phyloP scores from a whole-genome alignment of 345 rosid genomes.

The Acer negundo region DNA sequence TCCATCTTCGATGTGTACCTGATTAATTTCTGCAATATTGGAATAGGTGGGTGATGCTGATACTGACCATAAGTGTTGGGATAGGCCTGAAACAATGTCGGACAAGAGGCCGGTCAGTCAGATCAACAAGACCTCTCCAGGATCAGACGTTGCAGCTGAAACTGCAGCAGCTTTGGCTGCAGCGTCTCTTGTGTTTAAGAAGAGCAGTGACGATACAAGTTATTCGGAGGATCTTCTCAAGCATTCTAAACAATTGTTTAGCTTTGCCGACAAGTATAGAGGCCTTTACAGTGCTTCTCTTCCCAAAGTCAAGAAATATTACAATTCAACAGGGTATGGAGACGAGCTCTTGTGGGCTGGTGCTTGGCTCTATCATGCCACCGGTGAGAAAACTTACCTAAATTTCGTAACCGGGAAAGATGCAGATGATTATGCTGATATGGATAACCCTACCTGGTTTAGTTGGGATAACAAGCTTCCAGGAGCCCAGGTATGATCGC shows the following conservation, averaged over 20 bases:
- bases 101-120: slow-evolving; percentile 74
- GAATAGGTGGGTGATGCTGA: slow-evolving; percentile 81
- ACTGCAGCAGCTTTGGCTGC: slow-evolving; percentile 97
- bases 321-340: slow-evolving; percentile 85
- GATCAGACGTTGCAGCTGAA: slow-evolving; percentile 94
- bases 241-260: slow-evolving; percentile 80
- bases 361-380: slow-evolving; percentile 89
- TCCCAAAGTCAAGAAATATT: slow-evolving; percentile 59
- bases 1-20: background rate
- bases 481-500: slow-evolving; percentile 64
- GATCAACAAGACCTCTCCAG: slow-evolving; percentile 66
- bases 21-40: slow-evolving; percentile 13
- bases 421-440: slow-evolving; percentile 60
- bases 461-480: slow-evolving; percentile 98
- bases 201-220: slow-evolving; percentile 29
- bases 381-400: slow-evolving; percentile 65
- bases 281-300: slow-evolving; percentile 64
- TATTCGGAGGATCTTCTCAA: slow-evolving; percentile 72
- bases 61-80: slow-evolving; percentile 85
- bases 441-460: slow-evolving; percentile 87
- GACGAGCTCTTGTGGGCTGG: slow-evolving; percentile 98
- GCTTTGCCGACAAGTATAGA: slow-evolving; percentile 67
- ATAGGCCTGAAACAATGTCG: slow-evolving; percentile 79
- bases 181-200: slow-evolving; percentile 83
- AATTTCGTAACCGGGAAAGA: slow-evolving; percentile 54